Conservation (phyloP, 2,329 filamentous ascomycete species). For the Paraphaeosphaeria sporulosa region DNA sequence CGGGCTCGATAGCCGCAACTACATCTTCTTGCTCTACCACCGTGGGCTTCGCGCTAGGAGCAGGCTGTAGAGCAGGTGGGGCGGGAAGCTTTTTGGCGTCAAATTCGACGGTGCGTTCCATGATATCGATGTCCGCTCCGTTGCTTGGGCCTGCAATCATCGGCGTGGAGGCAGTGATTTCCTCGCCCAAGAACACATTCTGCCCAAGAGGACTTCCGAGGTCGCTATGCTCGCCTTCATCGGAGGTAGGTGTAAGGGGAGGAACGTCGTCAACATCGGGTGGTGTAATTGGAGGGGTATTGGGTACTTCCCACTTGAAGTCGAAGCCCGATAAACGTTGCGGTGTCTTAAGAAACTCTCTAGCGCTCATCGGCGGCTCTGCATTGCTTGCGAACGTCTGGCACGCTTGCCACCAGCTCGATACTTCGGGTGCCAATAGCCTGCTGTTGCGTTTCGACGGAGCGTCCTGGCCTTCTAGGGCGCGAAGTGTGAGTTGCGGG, state of each 20-base stretch:
- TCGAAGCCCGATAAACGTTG: conserved; percentile 34
- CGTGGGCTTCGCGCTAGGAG: conserved; percentile 27
- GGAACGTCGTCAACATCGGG: conserved; percentile 33
- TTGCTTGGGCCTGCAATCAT: conserved; percentile 7
- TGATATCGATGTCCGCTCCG: conserved; percentile 31
- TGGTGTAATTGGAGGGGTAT: conserved; percentile 19
- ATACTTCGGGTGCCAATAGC: conserved; percentile 23
- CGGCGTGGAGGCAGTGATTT: conserved; percentile 12
- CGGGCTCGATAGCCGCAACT: conserved; percentile 25
- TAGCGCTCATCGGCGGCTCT: conserved; percentile 34
- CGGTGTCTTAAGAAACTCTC: conserved; percentile 36
- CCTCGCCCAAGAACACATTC: conserved; percentile 17
- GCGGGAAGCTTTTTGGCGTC: conserved; percentile 27
- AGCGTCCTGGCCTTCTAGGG: conserved; percentile 17
- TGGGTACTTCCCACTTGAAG: conserved; percentile 27
- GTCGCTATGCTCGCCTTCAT: conserved; percentile 23
- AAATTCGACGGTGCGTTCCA: conserved; percentile 35
- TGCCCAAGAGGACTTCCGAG: conserved; percentile 16
- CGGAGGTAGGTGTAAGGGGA: conserved; percentile 27
- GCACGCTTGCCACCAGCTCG: conserved; percentile 37
- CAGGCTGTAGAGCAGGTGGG: conserved; percentile 32
- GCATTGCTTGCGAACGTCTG: conserved; percentile 37
- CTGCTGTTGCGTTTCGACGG: conserved; percentile 21
- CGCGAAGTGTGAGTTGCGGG: conserved; percentile 20
- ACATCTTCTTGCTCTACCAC: conserved; percentile 22